A percentile compares a stretch with the other conserved stretches of the same genome.
phyloP scores from a whole-genome alignment of 768 basidiomycete species.

The Candolleomyces eurysporus region DNA sequence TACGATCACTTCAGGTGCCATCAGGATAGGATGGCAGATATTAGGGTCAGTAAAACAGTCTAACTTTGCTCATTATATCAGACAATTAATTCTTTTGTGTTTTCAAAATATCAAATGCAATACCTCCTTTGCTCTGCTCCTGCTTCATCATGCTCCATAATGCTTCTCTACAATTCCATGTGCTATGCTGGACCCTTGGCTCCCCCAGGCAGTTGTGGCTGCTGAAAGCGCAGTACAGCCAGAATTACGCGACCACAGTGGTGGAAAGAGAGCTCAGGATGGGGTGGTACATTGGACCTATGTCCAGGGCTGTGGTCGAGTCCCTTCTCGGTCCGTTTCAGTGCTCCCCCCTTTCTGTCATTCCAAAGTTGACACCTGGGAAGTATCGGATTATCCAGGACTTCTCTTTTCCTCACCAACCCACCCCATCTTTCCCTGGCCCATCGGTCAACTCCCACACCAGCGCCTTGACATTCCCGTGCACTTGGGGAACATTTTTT shows the following conservation, averaged over 20 bases:
- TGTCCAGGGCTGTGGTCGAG: slow-evolving; percentile 20
- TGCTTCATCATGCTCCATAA: too few relatives aligned
- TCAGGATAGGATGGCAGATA: too few relatives aligned
- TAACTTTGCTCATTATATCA: too few relatives aligned
- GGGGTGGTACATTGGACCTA: slow-evolving; percentile 27
- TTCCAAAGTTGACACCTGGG: slow-evolving; percentile 29
- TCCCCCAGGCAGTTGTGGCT: too few relatives aligned
- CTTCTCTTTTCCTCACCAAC: slow-evolving; percentile 25
- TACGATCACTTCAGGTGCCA: too few relatives aligned
- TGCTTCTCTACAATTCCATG: too few relatives aligned
- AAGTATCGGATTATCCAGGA: slow-evolving; percentile 33
- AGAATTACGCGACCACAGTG: slow-evolving; percentile 1
- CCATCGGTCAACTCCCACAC: not conserved
- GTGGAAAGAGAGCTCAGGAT: slow-evolving; percentile 15
- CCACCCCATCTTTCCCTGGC: not conserved
- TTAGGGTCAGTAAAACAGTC: too few relatives aligned
- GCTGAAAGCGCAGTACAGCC: too few relatives aligned
- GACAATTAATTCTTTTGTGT: too few relatives aligned
- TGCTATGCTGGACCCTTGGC: too few relatives aligned
- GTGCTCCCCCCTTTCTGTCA: slow-evolving; percentile 33
- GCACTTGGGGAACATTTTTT: not conserved
- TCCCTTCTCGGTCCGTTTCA: slow-evolving; percentile 25
- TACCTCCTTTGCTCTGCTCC: too few relatives aligned
- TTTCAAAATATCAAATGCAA: too few relatives aligned
- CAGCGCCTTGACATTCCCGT: not conserved